Conservation (phyloP, 441 rosid species). For the Melastoma candidum region DNA sequence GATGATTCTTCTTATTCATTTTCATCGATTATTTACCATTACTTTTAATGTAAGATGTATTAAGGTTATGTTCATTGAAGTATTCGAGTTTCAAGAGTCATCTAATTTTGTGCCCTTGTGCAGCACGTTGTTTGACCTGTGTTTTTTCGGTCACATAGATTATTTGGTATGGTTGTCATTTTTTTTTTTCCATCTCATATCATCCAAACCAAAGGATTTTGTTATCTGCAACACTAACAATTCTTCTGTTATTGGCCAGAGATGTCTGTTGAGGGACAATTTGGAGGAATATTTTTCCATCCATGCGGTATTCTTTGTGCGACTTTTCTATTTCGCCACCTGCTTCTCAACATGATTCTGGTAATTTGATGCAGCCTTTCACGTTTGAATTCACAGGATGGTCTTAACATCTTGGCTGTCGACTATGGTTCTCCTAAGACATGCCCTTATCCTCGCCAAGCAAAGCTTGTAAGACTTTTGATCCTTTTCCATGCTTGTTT, state of each 20-base stretch:
- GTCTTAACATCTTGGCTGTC: slow-evolving; percentile 72
- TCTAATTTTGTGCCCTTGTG: too few relatives aligned
- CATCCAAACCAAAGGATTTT: too few relatives aligned
- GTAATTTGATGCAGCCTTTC: neutral
- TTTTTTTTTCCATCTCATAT: too few relatives aligned
- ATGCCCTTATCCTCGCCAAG: slow-evolving; percentile 79
- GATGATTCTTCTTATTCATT: too few relatives aligned
- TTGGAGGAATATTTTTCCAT: slow-evolving; percentile 86
- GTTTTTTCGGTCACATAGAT: too few relatives aligned
- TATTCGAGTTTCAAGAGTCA: too few relatives aligned
- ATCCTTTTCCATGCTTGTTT: slow-evolving; percentile 4
- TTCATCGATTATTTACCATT: too few relatives aligned
- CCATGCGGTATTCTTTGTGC: slow-evolving; percentile 53
- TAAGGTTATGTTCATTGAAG: too few relatives aligned
- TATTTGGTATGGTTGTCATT: too few relatives aligned
- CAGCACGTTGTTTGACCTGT: too few relatives aligned
- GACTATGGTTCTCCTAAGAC: slow-evolving; percentile 85
- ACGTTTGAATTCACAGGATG: slow-evolving; percentile 48
- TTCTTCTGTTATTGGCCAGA: slow-evolving; percentile 33
- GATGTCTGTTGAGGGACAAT: slow-evolving; percentile 78
- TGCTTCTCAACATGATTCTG: neutral
- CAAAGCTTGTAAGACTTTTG: slow-evolving; percentile 55
- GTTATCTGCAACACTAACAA: slow-evolving; percentile 5
- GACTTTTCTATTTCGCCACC: neutral
- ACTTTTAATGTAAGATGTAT: too few relatives aligned